These are phyloP conservation scores for Fusarium goolgardi DNA, from an alignment of 2,329 filamentous ascomycete genomes.

Conservation along the genomic window DNA sequence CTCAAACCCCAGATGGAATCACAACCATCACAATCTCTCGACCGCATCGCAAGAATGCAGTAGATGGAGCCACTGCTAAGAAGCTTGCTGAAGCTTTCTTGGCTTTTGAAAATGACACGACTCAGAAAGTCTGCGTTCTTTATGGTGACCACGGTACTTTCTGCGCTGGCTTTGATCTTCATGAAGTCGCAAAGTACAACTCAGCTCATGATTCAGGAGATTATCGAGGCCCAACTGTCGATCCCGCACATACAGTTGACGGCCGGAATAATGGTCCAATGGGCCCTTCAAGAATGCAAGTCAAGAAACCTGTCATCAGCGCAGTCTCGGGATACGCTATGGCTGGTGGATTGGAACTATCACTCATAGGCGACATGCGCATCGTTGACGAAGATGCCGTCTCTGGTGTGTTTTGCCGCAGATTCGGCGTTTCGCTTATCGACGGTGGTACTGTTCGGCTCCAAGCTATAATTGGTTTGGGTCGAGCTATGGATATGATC, in stretches of 20 bases:
- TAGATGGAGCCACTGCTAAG: slow-evolving; percentile 14
- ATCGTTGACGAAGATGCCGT: slow-evolving; percentile 12
- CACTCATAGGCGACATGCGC: slow-evolving; percentile 18
- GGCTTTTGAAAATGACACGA: slow-evolving; percentile 1
- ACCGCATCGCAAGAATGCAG: slow-evolving; percentile 13
- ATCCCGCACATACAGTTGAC: not conserved
- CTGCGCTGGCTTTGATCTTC: slow-evolving; percentile 20
- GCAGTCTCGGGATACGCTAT: slow-evolving; percentile 13
- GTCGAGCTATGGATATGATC: slow-evolving; percentile 20
- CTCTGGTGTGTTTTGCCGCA: slow-evolving; percentile 15
- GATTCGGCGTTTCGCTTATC: slow-evolving; percentile 24
- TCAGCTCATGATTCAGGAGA: not conserved
- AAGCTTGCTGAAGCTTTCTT: slow-evolving; percentile 7
- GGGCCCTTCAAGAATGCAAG: slow-evolving; percentile 7
- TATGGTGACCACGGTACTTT: slow-evolving; percentile 10
- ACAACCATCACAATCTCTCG: slow-evolving; percentile 19
- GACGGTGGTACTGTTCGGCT: slow-evolving; percentile 20
- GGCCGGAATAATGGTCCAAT: slow-evolving; percentile 1
- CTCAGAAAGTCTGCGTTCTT: slow-evolving; percentile 12
- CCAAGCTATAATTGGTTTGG: slow-evolving; percentile 18
- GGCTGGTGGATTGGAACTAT: slow-evolving; percentile 8
- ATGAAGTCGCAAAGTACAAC: slow-evolving; percentile 16
- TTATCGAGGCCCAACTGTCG: slow-evolving; percentile 1
- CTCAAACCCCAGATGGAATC: slow-evolving; percentile 14
- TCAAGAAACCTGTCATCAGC: slow-evolving; percentile 21